These are phyloP conservation scores for Nicotiana rustica DNA, from an alignment of 305 asterid genomes.

Conservation along the genomic window DNA sequence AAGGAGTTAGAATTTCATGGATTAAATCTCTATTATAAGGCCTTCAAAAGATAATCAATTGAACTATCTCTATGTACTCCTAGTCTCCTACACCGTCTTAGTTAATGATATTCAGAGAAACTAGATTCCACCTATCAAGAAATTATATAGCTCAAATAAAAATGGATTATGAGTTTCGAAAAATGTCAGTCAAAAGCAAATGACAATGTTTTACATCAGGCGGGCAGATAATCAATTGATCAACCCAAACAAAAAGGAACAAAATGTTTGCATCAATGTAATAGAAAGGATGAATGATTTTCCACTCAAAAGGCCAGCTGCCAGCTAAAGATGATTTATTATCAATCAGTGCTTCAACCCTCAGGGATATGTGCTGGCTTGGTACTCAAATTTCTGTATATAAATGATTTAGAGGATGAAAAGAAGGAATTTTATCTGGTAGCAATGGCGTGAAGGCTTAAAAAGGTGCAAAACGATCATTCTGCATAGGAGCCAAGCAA, in stretches of 20 bases:
- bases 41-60: constrained; percentile 3
- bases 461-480: neutral
- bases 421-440: neutral
- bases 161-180: neutral
- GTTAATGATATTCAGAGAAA: neutral
- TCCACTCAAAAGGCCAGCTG: neutral
- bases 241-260: neutral
- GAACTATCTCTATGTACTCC: neutral
- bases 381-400: neutral
- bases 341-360: constrained; percentile 3
- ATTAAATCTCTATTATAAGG: constrained; percentile 6
- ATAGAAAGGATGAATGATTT: neutral
- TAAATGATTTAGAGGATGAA: neutral
- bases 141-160: neutral
- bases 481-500: neutral
- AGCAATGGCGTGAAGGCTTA: neutral
- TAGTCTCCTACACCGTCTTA: neutral
- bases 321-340: constrained; percentile 21
- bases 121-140: neutral
- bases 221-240: constrained; percentile 3
- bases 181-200: neutral
- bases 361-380: neutral
- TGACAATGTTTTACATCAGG: neutral
- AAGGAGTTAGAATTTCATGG: neutral
- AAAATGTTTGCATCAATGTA: constrained; percentile 9